These are phyloP conservation scores for Dactylellina cionopaga DNA, from an alignment of 2,329 filamentous ascomycete species.

Conservation along the genomic window DNA sequence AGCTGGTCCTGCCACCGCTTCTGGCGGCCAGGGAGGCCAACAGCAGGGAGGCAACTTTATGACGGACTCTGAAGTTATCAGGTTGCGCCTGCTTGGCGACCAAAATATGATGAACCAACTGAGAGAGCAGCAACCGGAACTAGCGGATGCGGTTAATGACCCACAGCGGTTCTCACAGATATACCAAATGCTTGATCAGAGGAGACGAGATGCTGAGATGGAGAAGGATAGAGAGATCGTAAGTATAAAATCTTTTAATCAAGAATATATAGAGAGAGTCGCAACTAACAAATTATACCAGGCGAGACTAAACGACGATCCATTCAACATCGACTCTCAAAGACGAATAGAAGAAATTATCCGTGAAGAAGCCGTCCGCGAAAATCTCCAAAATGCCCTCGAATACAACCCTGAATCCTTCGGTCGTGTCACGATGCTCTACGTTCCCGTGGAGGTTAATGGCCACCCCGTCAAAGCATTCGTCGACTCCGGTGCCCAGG, in stretches of 20 bases:
- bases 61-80: slow-evolving; percentile 80
- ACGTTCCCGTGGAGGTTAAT: slow-evolving; percentile 95
- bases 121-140: slow-evolving; percentile 75
- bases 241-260: slow-evolving; percentile 8
- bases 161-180: slow-evolving; percentile 78
- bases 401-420: slow-evolving; percentile 98
- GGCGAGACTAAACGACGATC: slow-evolving; percentile 83
- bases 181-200: slow-evolving; percentile 73
- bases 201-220: slow-evolving; percentile 76
- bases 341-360: slow-evolving; percentile 96
- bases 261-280: not conserved
- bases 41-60: slow-evolving; percentile 57
- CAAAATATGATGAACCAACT: slow-evolving; percentile 77
- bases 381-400: slow-evolving; percentile 95
- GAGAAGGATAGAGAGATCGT: slow-evolving; percentile 82
- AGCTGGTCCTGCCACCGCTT: slow-evolving; percentile 52
- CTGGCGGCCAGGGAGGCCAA: slow-evolving; percentile 58
- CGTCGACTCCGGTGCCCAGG: slow-evolving; percentile 96
- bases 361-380: slow-evolving; percentile 89
- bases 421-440: slow-evolving; percentile 93
- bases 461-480: slow-evolving; percentile 91
- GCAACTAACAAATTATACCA: not conserved
- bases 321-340: slow-evolving; percentile 92
- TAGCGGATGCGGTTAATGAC: slow-evolving; percentile 80
- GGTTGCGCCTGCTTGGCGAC: slow-evolving; percentile 83